These are phyloP conservation scores for Venturia carpophila DNA, from an alignment of 2,329 filamentous ascomycete species.

Conservation along the genomic window DNA sequence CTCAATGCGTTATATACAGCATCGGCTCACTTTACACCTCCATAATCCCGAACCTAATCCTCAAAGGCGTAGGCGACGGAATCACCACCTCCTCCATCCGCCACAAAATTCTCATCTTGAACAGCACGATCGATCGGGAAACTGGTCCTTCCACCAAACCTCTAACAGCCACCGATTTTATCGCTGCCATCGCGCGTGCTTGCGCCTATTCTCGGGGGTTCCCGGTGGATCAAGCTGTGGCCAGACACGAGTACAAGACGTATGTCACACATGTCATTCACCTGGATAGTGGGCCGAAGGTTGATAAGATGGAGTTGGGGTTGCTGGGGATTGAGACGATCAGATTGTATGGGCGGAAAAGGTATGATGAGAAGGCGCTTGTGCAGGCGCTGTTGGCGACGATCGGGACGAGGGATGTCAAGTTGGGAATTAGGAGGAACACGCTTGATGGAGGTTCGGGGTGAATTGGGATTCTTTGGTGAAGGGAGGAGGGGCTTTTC, in stretches of 20 bases:
- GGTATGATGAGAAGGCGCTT: conserved; percentile 71
- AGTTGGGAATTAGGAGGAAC: conserved; percentile 50
- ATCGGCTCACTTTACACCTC: conserved; percentile 93
- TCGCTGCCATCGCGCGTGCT: conserved; percentile 61
- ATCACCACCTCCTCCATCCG: conserved; percentile 47
- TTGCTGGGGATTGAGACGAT: conserved; percentile 68
- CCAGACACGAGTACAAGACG: conserved; percentile 44
- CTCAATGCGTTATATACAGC: conserved; percentile 73
- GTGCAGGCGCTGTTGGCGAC: conserved; percentile 69
- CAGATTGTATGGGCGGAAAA: conserved; percentile 63
- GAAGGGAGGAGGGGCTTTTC: no score
- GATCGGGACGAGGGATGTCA: conserved; percentile 49
- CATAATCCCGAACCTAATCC: conserved; percentile 72
- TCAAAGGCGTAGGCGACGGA: conserved; percentile 65
- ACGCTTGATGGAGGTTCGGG: conserved; percentile 37
- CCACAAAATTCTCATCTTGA: conserved; percentile 76
- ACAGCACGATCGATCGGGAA: conserved; percentile 77
- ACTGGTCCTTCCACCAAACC: conserved; percentile 61
- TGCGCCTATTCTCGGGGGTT: conserved; percentile 54
- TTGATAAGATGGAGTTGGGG: conserved; percentile 58
- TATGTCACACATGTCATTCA: conserved; percentile 85
- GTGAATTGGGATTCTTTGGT: not conserved
- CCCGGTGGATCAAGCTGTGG: conserved; percentile 16
- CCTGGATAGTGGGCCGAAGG: conserved; percentile 62
- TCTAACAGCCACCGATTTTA: conserved; percentile 72